These are phyloP conservation scores for Calonectria crousiana DNA, from an alignment of 2,329 filamentous ascomycete genomes.

Conservation along the genomic window DNA sequence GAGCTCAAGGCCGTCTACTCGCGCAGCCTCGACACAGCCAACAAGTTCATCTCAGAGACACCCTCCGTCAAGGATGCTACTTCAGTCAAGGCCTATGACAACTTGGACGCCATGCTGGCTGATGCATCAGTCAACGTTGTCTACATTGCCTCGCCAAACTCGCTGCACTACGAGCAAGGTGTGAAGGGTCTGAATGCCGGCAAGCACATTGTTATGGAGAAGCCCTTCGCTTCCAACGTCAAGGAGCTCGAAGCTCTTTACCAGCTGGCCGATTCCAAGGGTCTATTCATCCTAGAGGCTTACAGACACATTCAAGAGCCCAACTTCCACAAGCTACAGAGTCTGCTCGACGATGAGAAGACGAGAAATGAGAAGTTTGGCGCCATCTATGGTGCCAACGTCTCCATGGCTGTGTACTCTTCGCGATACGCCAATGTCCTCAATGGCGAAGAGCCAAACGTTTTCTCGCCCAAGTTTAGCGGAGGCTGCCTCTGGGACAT, in stretches of 20 bases:
- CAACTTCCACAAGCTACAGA: constrained; percentile 33
- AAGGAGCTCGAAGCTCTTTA: constrained; percentile 27
- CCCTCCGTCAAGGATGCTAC: constrained; percentile 27
- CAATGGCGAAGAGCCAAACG: constrained; percentile 29
- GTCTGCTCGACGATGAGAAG: constrained; percentile 30
- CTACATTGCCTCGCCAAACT: constrained; percentile 38
- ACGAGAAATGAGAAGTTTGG: constrained; percentile 24
- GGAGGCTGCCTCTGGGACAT: constrained; percentile 36
- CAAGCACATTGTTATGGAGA: constrained; percentile 36
- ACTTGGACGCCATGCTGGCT: constrained; percentile 27
- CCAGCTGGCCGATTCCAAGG: constrained; percentile 31
- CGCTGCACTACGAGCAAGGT: constrained; percentile 32
- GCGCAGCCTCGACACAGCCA: constrained; percentile 32
- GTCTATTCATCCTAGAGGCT: constrained; percentile 29
- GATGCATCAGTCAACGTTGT: constrained; percentile 25
- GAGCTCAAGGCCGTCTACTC: constrained; percentile 31
- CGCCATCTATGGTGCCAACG: constrained; percentile 26
- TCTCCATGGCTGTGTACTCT: constrained; percentile 34
- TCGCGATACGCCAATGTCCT: constrained; percentile 16
- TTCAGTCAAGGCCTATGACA: constrained; percentile 19
- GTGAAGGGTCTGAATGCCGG: constrained; percentile 21
- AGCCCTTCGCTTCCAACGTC: constrained; percentile 34
- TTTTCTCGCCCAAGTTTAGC: constrained; percentile 32
- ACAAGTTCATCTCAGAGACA: constrained; percentile 26
- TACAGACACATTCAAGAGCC: constrained; percentile 38